Conservation (phyloP, 805 yeast genomes). For the Ogataea glucozyma region DNA sequence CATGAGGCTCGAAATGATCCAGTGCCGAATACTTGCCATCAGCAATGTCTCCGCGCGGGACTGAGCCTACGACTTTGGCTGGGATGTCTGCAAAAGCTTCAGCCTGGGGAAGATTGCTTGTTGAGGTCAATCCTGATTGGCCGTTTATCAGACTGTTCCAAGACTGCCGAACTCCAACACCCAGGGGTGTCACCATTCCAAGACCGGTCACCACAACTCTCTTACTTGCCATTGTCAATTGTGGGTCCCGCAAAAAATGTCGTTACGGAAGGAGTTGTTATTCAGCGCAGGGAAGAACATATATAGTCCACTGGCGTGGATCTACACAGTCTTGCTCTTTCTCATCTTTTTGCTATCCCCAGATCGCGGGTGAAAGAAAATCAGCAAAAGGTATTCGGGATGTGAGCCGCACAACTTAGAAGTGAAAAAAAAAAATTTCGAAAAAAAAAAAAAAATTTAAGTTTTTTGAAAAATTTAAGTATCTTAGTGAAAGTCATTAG, state of each 20-base stretch:
- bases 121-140: slow-evolving; percentile 60
- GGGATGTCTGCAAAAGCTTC: slow-evolving; percentile 58
- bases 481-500: not conserved
- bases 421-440: slow-evolving; percentile 2
- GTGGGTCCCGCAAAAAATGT: too few species aligned
- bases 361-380: slow-evolving; percentile 1
- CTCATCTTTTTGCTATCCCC: not conserved
- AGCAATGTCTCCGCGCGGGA: slow-evolving; percentile 44
- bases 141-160: slow-evolving; percentile 57
- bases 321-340: not conserved
- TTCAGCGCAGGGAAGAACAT: not conserved
- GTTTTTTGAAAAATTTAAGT: slow-evolving; percentile 3
- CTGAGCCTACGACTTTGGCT: slow-evolving; percentile 70
- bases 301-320: not conserved
- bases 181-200: slow-evolving; percentile 85
- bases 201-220: slow-evolving; percentile 92
- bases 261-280: too few species aligned
- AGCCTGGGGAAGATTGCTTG: slow-evolving; percentile 44
- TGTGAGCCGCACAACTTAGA: slow-evolving; percentile 4
- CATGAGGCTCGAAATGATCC: slow-evolving; percentile 50
- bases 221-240: slow-evolving; percentile 23
- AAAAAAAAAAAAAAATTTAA: slow-evolving; percentile 1
- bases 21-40: slow-evolving; percentile 53
- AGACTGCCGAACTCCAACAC: slow-evolving; percentile 57
- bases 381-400: not conserved